Conservation (phyloP, 495 filamentous ascomycete genomes). For the Penicillium maclennaniae region DNA sequence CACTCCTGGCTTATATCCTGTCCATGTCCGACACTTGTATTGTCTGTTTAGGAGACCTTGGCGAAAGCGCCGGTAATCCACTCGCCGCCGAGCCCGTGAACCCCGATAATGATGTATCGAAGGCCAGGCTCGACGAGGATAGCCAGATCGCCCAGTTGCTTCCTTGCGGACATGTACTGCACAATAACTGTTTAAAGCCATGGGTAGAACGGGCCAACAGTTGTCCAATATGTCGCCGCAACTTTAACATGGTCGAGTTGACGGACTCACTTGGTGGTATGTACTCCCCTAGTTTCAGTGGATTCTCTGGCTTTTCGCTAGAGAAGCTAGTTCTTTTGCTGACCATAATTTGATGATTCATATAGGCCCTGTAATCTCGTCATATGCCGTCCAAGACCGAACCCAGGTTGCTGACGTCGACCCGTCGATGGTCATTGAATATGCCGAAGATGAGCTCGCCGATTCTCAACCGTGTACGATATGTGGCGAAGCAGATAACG, state of each 20-base stretch:
- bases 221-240: conserved; percentile 91
- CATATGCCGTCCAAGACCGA: conserved; percentile 82
- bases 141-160: conserved; percentile 59
- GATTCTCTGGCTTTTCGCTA: neutral
- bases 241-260: conserved; percentile 85
- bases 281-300: conserved; percentile 22
- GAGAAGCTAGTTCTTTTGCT: neutral
- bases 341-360: neutral
- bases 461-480: conserved; percentile 70
- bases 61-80: conserved; percentile 53
- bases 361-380: conserved; percentile 68
- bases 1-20: conserved; percentile 32
- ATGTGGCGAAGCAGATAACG: conserved; percentile 69
- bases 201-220: conserved; percentile 97
- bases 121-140: conserved; percentile 34
- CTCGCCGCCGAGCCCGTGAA: conserved; percentile 44
- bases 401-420: conserved; percentile 88
- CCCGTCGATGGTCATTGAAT: conserved; percentile 69
- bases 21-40: conserved; percentile 92
- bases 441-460: conserved; percentile 62
- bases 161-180: conserved; percentile 83
- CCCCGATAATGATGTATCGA: conserved; percentile 36
- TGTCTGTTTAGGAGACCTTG: conserved; percentile 91
- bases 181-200: conserved; percentile 84
- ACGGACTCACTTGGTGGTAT: conserved; percentile 73